phyloP scores from a whole-genome alignment of 208 protist genomes.

The Strigomonas culicis region DNA sequence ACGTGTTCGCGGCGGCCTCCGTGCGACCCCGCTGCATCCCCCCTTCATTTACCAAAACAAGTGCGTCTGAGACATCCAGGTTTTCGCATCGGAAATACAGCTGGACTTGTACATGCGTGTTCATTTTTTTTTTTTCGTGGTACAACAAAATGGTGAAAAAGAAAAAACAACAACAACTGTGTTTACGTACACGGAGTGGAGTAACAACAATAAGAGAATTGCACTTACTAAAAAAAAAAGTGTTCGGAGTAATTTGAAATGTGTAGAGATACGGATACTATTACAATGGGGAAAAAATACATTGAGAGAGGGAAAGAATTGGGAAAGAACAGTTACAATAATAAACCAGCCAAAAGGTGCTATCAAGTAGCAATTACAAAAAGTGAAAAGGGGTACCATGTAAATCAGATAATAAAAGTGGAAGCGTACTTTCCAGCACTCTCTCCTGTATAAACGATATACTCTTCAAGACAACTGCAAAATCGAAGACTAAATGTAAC shows the following conservation, averaged over 20 bases:
- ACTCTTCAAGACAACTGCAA: background rate
- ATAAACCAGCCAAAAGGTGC: too few relatives aligned
- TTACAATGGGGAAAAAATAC: constrained; percentile 4
- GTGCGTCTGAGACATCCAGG: constrained; percentile 28
- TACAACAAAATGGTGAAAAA: too few relatives aligned
- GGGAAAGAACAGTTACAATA: background rate
- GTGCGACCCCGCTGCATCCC: constrained; percentile 12
- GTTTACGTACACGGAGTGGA: too few relatives aligned
- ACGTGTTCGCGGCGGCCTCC: constrained; percentile 24
- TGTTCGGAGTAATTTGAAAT: background rate
- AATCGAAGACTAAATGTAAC: background rate
- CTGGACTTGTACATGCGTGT: constrained; percentile 22
- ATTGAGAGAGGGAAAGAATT: background rate
- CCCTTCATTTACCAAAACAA: constrained; percentile 12
- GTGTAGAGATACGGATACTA: background rate
- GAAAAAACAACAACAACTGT: too few relatives aligned
- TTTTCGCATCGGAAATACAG: constrained; percentile 31
- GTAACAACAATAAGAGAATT: background rate
- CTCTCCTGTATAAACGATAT: background rate
- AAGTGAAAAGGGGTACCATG: background rate
- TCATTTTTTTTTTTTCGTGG: too few relatives aligned
- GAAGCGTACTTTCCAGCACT: background rate
- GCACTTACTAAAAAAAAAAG: constrained; percentile 1
- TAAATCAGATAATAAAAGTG: background rate
- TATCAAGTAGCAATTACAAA: background rate